Conservation (phyloP, 768 basidiomycete genomes). For the Hemileccinum impolitum region DNA sequence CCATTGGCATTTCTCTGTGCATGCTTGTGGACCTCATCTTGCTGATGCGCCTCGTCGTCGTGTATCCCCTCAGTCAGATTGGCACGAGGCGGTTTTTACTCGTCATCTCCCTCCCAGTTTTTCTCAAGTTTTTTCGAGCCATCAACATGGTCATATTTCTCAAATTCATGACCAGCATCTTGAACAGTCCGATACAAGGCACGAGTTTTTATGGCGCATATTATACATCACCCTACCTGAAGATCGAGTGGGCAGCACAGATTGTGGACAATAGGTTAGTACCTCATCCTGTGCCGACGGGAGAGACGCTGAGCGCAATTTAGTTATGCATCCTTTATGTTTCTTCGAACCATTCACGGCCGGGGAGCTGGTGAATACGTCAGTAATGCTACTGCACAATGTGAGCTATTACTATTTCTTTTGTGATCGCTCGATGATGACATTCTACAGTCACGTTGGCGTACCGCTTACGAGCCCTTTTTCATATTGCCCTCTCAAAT, state of each 20-base stretch:
- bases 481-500: constrained; percentile 24
- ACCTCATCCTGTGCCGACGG: background rate
- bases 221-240: constrained; percentile 23
- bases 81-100: constrained; percentile 10
- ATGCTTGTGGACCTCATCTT: constrained; percentile 23
- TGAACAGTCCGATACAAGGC: background rate
- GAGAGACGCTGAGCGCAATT: background rate
- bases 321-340: constrained; percentile 26
- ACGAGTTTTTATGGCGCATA: constrained; percentile 2
- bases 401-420: background rate
- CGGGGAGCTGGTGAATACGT: background rate
- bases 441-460: constrained; percentile 10
- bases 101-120: constrained; percentile 15
- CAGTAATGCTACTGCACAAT: background rate
- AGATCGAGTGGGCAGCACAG: constrained; percentile 30
- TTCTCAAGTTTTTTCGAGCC: constrained; percentile 19
- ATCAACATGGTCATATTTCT: constrained; percentile 21
- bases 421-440: background rate
- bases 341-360: constrained; percentile 11
- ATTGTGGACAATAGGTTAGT: constrained; percentile 26
- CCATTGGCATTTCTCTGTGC: constrained; percentile 6
- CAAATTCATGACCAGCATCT: constrained; percentile 8
- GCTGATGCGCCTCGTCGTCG: constrained; percentile 20
- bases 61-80: constrained; percentile 15
- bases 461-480: constrained; percentile 8